Base-by-base conservation (phyloP, 257 asterid genomes). In the Mentha longifolia region DNA sequence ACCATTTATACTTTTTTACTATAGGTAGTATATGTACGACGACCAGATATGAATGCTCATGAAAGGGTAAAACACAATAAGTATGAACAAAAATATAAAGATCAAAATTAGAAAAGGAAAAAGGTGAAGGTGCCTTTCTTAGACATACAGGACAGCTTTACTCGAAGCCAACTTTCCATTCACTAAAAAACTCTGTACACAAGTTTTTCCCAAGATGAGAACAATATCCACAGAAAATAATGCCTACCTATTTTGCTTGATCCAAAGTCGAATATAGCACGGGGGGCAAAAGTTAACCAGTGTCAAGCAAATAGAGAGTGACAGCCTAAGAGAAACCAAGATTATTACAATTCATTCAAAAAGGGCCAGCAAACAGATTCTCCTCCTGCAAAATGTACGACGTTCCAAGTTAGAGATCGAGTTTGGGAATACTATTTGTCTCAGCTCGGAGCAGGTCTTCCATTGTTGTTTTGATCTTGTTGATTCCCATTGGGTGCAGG, bases 401-500 rank as follows among this genome's bases (percentile, higher is more conserved):
- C 4, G 2, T 52, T 68, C 60, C 46, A 56, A 14, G 51, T 76
- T 35, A 56, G 30, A 63, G 57, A 75, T 67, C 37, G 68, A 49
- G 71, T 41, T 43, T 57, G 64, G 47, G 61, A 67, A 65, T 66
- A 54, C 16, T 43, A 20, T 1, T 1, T 19, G 56, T 41, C 69
- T 84, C 78, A 82, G 59, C 86, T 73, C 52, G 88, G 69, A 7
- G 86, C 57, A 7, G 87, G 11, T 59, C 90, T 80, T 72, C 87
- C 87, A 19, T 77, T 73, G 74, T 11, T 39, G 67, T 71, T 79
- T 37, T 83, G 78, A 47, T 83, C 79, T 41, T 78, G 87, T 41
- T 84, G 80, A 71, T 76, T 76, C 67, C 76, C 84, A 9, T 52
- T 77, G 52, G 89, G 76, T 20, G 80, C 86, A 2, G 89, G 76